phyloP scores from a whole-genome alignment of 352 stramenopile genomes.

The Phytopythium montanum region DNA sequence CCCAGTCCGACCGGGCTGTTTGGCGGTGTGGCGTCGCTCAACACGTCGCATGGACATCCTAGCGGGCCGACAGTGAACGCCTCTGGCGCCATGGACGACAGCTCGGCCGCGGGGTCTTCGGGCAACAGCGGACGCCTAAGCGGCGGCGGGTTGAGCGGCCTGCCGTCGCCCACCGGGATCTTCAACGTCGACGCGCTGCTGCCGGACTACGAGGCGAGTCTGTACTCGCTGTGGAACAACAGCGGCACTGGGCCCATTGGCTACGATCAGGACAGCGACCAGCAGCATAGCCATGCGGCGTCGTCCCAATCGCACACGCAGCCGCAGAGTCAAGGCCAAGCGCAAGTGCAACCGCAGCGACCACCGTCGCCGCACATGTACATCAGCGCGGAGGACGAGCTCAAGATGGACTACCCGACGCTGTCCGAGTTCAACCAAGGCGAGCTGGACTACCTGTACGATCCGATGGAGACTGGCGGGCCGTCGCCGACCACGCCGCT shows the following conservation, averaged over 20 bases:
- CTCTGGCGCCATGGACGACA: conserved; percentile 11
- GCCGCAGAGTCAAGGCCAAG: background rate
- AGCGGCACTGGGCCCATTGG: conserved; percentile 29
- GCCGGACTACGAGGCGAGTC: conserved; percentile 61
- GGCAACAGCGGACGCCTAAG: conserved; percentile 1
- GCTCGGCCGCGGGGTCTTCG: background rate
- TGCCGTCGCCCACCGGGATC: conserved; percentile 41
- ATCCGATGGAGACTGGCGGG: conserved; percentile 42
- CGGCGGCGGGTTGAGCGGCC: conserved; percentile 6
- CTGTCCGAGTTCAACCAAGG: conserved; percentile 65
- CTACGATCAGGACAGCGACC: conserved; percentile 45
- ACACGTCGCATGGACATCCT: background rate
- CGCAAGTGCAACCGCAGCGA: conserved; percentile 8
- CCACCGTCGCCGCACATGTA: conserved; percentile 27
- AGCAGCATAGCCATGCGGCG: conserved; percentile 15
- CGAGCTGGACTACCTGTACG: conserved; percentile 74
- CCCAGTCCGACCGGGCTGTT: conserved; percentile 5
- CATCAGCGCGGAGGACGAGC: conserved; percentile 49
- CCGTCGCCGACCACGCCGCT: conserved; percentile 45
- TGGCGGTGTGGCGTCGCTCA: conserved; percentile 1
- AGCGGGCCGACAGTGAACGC: background rate
- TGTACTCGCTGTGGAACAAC: conserved; percentile 71
- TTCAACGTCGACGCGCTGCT: conserved; percentile 58
- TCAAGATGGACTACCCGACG: conserved; percentile 72
- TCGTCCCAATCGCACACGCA: conserved; percentile 10